Conservation (phyloP, 306 rosid species). For the Cicer cuneatum region DNA sequence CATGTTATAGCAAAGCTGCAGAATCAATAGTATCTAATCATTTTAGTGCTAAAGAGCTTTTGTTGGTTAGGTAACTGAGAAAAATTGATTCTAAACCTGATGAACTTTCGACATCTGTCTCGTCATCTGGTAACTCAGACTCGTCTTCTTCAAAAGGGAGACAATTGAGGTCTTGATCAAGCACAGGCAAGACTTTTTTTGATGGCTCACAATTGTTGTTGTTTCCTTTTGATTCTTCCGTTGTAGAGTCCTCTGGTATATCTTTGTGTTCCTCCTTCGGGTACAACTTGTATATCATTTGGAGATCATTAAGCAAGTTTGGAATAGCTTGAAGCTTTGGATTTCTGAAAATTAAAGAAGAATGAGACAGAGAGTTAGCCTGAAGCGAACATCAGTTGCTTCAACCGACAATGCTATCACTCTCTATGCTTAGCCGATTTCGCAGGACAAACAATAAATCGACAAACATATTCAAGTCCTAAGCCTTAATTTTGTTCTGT, state of each 20-base stretch:
- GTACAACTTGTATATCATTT: conserved; percentile 45
- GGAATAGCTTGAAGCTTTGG: conserved; percentile 66
- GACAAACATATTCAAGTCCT: background rate
- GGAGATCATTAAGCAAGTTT: conserved; percentile 64
- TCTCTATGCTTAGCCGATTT: conserved; percentile 33
- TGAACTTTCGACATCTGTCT: conserved; percentile 48
- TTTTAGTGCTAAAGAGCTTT: conserved; percentile 28
- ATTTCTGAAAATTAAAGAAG: conserved; percentile 54
- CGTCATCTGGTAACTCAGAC: conserved; percentile 54
- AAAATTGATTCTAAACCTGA: conserved; percentile 60
- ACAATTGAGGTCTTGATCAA: conserved; percentile 77
- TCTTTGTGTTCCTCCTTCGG: conserved; percentile 40
- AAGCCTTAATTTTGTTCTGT: background rate
- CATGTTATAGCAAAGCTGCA: conserved; percentile 31
- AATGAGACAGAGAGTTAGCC: conserved; percentile 32
- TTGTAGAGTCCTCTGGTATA: conserved; percentile 34
- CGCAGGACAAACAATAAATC: background rate
- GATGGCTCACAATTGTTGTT: conserved; percentile 43
- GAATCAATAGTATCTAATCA: conserved; percentile 8
- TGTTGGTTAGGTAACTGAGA: conserved; percentile 27
- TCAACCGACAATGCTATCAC: conserved; percentile 33
- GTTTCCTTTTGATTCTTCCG: conserved; percentile 45
- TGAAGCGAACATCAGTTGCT: conserved; percentile 23
- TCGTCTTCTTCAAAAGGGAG: conserved; percentile 61
- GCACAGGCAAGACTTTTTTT: conserved; percentile 47